Evolutionary conservation across 2,329 filamentous ascomycete genomes (phyloP).

Genomic region (Escovopsis sp.): DNA sequence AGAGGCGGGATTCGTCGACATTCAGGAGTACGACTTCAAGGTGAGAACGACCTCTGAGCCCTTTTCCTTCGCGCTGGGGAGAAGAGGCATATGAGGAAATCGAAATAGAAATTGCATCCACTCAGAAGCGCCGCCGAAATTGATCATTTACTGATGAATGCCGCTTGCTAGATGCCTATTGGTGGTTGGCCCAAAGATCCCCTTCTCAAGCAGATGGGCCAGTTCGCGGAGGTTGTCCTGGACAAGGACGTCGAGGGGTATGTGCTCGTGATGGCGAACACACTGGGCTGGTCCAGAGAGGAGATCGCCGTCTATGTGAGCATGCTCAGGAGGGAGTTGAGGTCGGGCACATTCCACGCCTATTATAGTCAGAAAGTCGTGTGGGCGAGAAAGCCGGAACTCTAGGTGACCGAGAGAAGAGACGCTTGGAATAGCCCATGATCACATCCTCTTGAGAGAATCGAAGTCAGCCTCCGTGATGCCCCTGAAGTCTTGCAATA

Average conservation of each 20-base stretch:
- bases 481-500: too few relatives aligned
- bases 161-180: conserved; percentile 6
- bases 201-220: conserved; percentile 10
- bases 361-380: conserved; percentile 5
- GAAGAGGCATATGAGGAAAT: too few relatives aligned
- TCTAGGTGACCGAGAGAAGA: too few relatives aligned
- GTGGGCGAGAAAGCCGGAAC: conserved; percentile 3
- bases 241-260: conserved; percentile 19
- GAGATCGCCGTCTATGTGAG: conserved; percentile 4
- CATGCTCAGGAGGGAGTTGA: conserved; percentile 3
- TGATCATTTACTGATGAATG: too few relatives aligned
- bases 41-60: neutral
- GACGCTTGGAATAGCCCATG: too few relatives aligned
- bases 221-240: conserved; percentile 15
- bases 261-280: conserved; percentile 6
- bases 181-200: conserved; percentile 11
- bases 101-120: neutral
- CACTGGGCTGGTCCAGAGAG: conserved; percentile 3
- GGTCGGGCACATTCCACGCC: conserved; percentile 2
- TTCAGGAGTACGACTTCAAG: conserved; percentile 12
- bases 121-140: too few relatives aligned
- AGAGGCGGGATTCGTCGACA: conserved; percentile 13
- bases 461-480: too few relatives aligned
- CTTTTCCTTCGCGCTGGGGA: too few relatives aligned
- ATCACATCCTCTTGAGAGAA: too few relatives aligned